Evolutionary conservation across 768 basidiomycete species (phyloP).

Genomic region (Suillus subaureus): DNA sequence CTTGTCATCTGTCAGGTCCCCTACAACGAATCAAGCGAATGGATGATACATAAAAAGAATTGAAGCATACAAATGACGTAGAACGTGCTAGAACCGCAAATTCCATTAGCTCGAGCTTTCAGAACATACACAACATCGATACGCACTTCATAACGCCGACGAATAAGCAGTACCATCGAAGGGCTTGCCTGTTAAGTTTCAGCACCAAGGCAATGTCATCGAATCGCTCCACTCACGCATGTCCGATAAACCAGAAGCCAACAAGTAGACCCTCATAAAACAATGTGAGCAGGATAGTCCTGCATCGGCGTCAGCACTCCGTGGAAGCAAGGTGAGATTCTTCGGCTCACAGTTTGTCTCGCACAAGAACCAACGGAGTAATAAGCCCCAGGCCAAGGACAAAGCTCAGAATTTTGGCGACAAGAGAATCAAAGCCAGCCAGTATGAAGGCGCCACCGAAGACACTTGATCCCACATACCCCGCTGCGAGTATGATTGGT

Average conservation of each 20-base stretch:
- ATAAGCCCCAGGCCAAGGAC: constrained; percentile 85
- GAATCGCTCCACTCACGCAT: constrained; percentile 59
- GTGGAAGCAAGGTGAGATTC: not conserved
- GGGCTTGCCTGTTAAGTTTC: constrained; percentile 55
- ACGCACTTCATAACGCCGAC: constrained; percentile 84
- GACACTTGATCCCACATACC: constrained; percentile 82
- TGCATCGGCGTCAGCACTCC: constrained; percentile 35
- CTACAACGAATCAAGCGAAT: constrained; percentile 38
- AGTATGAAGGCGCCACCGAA: constrained; percentile 83
- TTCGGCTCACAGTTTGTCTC: constrained; percentile 80
- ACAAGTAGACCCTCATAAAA: constrained; percentile 85
- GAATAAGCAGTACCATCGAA: constrained; percentile 85
- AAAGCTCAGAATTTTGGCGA: constrained; percentile 91
- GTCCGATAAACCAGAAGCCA: constrained; percentile 95
- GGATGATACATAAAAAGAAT: not conserved
- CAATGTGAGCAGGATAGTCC: constrained; percentile 83
- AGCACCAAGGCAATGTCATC: constrained; percentile 12
- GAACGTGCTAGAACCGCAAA: constrained; percentile 55
- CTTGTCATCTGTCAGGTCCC: constrained; percentile 93
- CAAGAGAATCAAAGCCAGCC: constrained; percentile 85
- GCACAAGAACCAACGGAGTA: constrained; percentile 82
- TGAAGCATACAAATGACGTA: constrained; percentile 79
- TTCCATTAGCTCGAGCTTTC: constrained; percentile 13
- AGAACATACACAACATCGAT: constrained; percentile 13
- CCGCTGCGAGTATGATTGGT: constrained; percentile 70